phyloP scores from a whole-genome alignment of 768 basidiomycete species.

The Auricularia sp. region DNA sequence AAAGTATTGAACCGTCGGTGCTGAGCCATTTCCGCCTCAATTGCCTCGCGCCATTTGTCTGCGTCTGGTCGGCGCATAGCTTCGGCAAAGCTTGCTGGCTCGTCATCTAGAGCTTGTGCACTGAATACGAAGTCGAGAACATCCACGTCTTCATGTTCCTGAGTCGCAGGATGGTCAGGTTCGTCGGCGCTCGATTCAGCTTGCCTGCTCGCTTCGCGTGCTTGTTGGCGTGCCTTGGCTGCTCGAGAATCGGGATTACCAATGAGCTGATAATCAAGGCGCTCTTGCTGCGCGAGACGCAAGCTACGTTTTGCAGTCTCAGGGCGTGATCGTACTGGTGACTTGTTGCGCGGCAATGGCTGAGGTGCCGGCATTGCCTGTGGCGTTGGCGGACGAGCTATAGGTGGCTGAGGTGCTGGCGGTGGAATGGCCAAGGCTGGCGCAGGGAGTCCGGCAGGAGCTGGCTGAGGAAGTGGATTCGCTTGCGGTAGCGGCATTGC shows the following conservation, averaged over 20 bases:
- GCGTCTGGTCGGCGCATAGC: slow-evolving; percentile 14
- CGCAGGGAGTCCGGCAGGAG: no score
- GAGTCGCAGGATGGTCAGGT: background rate
- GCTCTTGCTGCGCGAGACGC: background rate
- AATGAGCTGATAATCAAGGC: background rate
- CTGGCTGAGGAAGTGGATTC: no score
- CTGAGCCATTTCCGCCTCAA: slow-evolving; percentile 15
- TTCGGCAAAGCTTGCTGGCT: slow-evolving; percentile 14
- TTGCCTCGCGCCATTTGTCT: slow-evolving; percentile 15
- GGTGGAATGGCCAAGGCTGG: no score
- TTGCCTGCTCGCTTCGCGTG: background rate
- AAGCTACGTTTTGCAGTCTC: background rate
- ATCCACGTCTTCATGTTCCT: no score
- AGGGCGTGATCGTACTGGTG: background rate
- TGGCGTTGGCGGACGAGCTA: no score
- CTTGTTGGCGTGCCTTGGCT: background rate
- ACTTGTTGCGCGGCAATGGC: background rate
- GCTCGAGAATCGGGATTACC: background rate
- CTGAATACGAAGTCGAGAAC: background rate
- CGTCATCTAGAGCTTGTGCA: slow-evolving; percentile 3
- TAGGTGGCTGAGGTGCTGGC: no score
- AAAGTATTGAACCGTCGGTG: slow-evolving; percentile 17
- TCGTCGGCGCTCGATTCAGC: background rate
- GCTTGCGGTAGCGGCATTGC: background rate
- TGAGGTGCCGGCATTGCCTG: background rate